Conservation (phyloP, 306 rosid species). For the Vigna unguiculata region DNA sequence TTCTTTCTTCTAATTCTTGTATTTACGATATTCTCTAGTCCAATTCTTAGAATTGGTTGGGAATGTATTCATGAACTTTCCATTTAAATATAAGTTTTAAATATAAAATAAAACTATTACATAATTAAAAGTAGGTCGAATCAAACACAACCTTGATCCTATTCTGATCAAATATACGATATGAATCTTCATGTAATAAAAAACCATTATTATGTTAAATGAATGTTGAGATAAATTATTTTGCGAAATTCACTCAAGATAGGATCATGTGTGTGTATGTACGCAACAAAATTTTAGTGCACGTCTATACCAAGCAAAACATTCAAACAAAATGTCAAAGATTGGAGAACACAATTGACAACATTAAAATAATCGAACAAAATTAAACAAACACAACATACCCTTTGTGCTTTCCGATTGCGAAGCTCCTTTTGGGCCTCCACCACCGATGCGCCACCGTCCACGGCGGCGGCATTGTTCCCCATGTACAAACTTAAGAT, state of each 20-base stretch:
- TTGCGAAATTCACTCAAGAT: background rate
- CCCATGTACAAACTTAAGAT: constrained; percentile 60
- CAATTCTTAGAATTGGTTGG: background rate
- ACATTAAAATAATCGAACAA: background rate
- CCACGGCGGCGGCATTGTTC: constrained; percentile 30
- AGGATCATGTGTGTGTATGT: background rate
- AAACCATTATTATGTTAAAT: background rate
- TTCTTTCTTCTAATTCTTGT: background rate
- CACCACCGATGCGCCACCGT: constrained; percentile 5
- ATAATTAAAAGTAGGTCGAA: background rate
- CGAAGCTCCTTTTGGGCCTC: constrained; percentile 25
- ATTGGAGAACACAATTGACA: constrained; percentile 29
- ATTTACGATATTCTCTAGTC: background rate
- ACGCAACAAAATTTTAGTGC: background rate
- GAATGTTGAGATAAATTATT: background rate
- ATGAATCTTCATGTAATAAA: background rate
- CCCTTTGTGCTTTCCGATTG: constrained; percentile 50
- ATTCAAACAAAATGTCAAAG: constrained; percentile 21
- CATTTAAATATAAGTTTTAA: background rate
- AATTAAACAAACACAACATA: constrained; percentile 29
- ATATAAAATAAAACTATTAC: too few species aligned
- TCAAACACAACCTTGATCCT: background rate
- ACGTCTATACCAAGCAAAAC: background rate
- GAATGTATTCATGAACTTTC: background rate
- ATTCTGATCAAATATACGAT: background rate